These are phyloP conservation scores for Dryadomyces sulphureus DNA, from an alignment of 2,329 filamentous ascomycete species.

Conservation along the genomic window DNA sequence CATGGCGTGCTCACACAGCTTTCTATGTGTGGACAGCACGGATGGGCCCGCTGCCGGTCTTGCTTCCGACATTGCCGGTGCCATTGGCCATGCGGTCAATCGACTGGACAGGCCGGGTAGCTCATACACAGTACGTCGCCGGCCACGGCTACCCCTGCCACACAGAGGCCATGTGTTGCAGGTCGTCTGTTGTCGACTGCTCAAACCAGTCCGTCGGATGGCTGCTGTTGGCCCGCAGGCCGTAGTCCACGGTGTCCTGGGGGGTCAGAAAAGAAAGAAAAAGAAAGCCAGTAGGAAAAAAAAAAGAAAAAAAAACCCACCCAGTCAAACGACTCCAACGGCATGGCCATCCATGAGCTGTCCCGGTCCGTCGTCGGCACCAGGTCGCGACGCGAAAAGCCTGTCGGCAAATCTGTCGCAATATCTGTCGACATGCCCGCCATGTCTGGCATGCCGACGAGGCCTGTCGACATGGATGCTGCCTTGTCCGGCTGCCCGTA, in stretches of 20 bases:
- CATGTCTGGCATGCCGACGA: no score
- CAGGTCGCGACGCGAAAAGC: slow-evolving; percentile 7
- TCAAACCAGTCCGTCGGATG: slow-evolving; percentile 11
- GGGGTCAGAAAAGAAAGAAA: neutral
- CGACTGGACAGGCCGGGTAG: neutral
- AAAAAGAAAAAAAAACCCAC: slow-evolving; percentile 2
- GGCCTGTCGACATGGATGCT: neutral
- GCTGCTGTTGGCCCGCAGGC: slow-evolving; percentile 7
- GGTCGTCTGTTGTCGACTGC: slow-evolving; percentile 6
- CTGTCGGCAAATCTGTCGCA: slow-evolving; percentile 1
- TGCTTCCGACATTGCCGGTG: neutral
- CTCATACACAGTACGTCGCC: neutral
- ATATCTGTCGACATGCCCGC: no score
- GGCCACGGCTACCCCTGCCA: slow-evolving; percentile 7
- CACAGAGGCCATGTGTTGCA: slow-evolving; percentile 9
- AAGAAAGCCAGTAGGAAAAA: neutral
- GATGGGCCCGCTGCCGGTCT: neutral
- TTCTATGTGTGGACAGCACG: neutral
- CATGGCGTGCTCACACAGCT: neutral
- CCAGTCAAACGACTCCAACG: slow-evolving; percentile 10
- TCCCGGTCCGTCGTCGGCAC: slow-evolving; percentile 4
- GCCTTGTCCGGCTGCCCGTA: neutral
- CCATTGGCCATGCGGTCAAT: neutral
- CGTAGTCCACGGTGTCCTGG: slow-evolving; percentile 9
- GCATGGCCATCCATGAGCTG: slow-evolving; percentile 12